Evolutionary conservation across 768 basidiomycete species (phyloP).

Genomic region (Leccinum obscurum): DNA sequence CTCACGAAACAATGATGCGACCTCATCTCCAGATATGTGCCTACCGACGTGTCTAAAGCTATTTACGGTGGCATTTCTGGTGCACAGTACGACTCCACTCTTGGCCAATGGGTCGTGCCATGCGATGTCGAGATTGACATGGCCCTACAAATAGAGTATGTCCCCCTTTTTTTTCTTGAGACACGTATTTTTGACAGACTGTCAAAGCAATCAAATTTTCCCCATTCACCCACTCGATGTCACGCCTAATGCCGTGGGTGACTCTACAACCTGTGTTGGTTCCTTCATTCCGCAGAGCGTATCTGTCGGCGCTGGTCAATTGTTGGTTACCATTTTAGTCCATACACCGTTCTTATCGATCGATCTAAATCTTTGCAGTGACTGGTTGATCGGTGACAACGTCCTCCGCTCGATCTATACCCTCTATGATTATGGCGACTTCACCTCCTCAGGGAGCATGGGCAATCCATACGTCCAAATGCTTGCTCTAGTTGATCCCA

Average conservation of each 20-base stretch:
- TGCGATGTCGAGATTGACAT: slow-evolving; percentile 75
- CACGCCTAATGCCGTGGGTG: slow-evolving; percentile 45
- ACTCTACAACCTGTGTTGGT: slow-evolving; percentile 61
- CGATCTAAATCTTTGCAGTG: slow-evolving; percentile 42
- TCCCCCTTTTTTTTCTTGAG: slow-evolving; percentile 13
- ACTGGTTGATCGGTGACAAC: slow-evolving; percentile 83
- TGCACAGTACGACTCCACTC: slow-evolving; percentile 50
- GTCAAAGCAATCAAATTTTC: slow-evolving; percentile 63
- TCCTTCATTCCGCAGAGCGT: slow-evolving; percentile 70
- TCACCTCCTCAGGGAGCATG: slow-evolving; percentile 59
- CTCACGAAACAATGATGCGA: slow-evolving; percentile 7
- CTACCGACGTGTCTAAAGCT: slow-evolving; percentile 59
- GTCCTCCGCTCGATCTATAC: slow-evolving; percentile 81
- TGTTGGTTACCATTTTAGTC: slow-evolving; percentile 44
- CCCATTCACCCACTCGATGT: slow-evolving; percentile 82
- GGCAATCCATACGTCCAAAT: slow-evolving; percentile 80
- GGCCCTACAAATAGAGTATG: slow-evolving; percentile 76
- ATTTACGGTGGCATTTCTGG: slow-evolving; percentile 71
- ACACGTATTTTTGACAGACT: slow-evolving; percentile 14
- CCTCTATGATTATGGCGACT: slow-evolving; percentile 85
- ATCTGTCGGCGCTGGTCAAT: slow-evolving; percentile 60
- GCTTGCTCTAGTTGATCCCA: slow-evolving; percentile 65
- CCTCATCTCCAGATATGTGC: slow-evolving; percentile 57
- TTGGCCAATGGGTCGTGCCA: slow-evolving; percentile 72
- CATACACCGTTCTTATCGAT: not conserved